Base-by-base conservation (phyloP, 1,139 yeast species). In the Debaryomyces psychrophilus region DNA sequence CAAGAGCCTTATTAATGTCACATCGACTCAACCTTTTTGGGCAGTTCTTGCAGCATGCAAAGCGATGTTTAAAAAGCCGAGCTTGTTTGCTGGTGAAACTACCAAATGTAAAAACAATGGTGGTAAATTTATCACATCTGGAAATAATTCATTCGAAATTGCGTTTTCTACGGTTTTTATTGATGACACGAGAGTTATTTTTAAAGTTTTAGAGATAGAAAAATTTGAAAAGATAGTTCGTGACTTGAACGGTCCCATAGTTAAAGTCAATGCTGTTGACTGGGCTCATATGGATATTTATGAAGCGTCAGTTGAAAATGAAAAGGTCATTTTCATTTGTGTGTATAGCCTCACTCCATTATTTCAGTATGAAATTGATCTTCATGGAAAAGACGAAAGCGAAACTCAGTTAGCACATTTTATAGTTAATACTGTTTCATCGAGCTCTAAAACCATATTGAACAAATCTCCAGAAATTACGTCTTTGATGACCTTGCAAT, bases 361-460 rank as follows among this genome's bases (percentile, higher is more conserved):
- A 25, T 81, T 82, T 37, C 88, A 85, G 50, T 86, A 84, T 56
- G 89, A 83, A 55, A 77, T 86, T 44, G 87, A 83, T 48, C 67
- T 80, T 43, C 57, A 64, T 44, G 68, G 76, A 42, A 66, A 73
- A 18, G 66, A 67, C 40, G 64, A 65, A 28, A 25, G 14, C 12
- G 65, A 46, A 9, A 4, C 11, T 8, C 44, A 64, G 11, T 49
- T 67, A 12, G 56, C 61, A 20, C 67, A 61, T 44, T 60, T 61
- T 31, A 52, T 67, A 8, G 57, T 74, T 28, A 71, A 68, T 49
- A 74, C 79, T 3, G 51, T 71, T n/a, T 69, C 70, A 37, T 57
- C 66, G 15, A 63, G 65, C 45, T 54, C 64, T 15, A 64, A 64
- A 14, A 51, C 53, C 12, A 62, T 66, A 3, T 58, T 74, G 34